Base-by-base conservation (phyloP, 2,329 filamentous ascomycete genomes). In the Penicillium sumatraense region DNA sequence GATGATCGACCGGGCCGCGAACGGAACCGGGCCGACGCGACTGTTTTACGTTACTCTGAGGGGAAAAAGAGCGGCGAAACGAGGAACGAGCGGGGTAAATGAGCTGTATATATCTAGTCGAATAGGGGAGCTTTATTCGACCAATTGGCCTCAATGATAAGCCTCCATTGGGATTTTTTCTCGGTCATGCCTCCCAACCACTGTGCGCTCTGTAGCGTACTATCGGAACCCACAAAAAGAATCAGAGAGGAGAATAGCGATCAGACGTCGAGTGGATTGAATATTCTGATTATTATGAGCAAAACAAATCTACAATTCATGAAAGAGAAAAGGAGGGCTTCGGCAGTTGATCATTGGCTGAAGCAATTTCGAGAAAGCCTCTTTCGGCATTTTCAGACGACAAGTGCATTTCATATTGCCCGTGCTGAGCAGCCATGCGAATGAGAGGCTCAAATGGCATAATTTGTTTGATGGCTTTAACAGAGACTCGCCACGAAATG, bases 401-500 rank as follows among this genome's bases (percentile, higher is more conserved):
- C 11, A 10, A 21, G 38, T 54, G 27, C 21, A 57, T 2, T n/a
- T n/a, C 4, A 27, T 45, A 57, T 54, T 57, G 48, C 26, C 44
- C 52, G 29, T 55, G 23, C 23, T 29, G 9, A 40, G 49, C 16
- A 52, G 56, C 52, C 14, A 11, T 6, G n/a, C 52, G 29, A 50
- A 58, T 20, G 6, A 58, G 23, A 47, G 47, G 36, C 5, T 54
- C 16, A 49, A 60, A 60, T 26, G 51, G 58, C 35, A 49, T 47
- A 2, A 56, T 58, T 0, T 27, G 1, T 27, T 44, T 49, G 1
- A 31, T 42, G 18, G 54, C 55, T 56, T 47, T 47, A 7, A 56
- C 44, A 40, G 50, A 54, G 14, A 53, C 56, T 42, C 45, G 47
- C 56, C 40, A 60, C 20, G 29, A 50, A 16, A 33, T 44, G 21